Base-by-base conservation (phyloP, 768 basidiomycete genomes). In the Leucocoprinus leucothites region DNA sequence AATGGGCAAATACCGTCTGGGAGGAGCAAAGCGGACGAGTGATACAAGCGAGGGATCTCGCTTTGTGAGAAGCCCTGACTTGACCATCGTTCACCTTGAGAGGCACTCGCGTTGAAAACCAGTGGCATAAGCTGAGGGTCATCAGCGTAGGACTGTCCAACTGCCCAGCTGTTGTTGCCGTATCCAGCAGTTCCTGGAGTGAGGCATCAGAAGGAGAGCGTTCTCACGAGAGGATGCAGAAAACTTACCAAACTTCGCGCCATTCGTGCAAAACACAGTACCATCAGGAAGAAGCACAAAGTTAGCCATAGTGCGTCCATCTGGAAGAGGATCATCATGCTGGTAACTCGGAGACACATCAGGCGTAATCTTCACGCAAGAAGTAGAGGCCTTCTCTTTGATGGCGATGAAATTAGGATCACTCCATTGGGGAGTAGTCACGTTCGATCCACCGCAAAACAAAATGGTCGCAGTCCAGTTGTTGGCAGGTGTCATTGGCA, bases 381-480 rank as follows among this genome's bases (percentile, higher is more conserved):
- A 86, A 26, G 76, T 69, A 25, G 88, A 87, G 21, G 91, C 82
- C 0, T 77, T 74, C 57, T 74, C 74, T 13, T 70, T 67, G 5
- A 79, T 71, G 28, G 82, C 76, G 52, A 80, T 74, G 75, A 79
- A 82, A 56, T 74, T 67, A 5, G 24, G 22, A 19, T 46, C 44
- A 35, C 43, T 53, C 52, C 52, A 53, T 19, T 2, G 73, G 63
- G 45, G 68, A 67, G 7, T 63, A 57, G 74, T 64, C 19, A 85
- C 69, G 61, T 85, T 77, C 25, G 85, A 83, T 1, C 93, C 92
- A 18, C 92, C 91, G 58, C 91, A 95, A 67, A 94, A 90, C 57
- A 95, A 63, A 45, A 93, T 69, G 0, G 89, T 90, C 2, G 89
- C 88, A 1, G 86, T 89, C 77, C 83, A 95, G 65, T 89, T 87